Evolutionary conservation across 1,284 basidiomycete genomes (phyloP), one percentile per base, ranked within the genome.

Genomic region (Apiotrichum gracile): DNA sequence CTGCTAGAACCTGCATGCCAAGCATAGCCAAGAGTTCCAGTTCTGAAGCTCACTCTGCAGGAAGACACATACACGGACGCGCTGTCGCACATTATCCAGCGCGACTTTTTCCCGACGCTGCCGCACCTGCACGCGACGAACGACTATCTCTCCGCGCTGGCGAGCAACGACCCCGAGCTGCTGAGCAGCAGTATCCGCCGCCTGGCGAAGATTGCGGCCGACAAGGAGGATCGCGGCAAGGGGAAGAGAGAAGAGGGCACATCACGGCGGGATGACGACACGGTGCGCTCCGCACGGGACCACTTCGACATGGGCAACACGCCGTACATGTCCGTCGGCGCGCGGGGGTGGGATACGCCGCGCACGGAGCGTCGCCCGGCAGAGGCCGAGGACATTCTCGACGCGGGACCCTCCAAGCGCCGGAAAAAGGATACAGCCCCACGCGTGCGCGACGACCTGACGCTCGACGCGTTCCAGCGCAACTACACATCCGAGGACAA

Each of bases 41-140:
- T 29, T 7, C 33, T 4, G 33, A 42, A 6, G 19, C 60, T 63
- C 47, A 58, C 57, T 33, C 5, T 7, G 2, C 52, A 76, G 52
- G 94, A 98, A 78, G 92, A 97, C 63, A 89, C 91, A 67, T 98
- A 98, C 72, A 93, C 91, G 1, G 83, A 83, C 48, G 88, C 88
- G 1, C 80, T 98, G n/a, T 91, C 90, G 3, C 82, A 85, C 47
- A 96, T 98, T 69, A 97, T 98, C 70, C 86, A 89, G 45, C 85
- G 96, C 48, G 93, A 97, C 77, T 99, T 97, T 80, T 99, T 97
- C 68, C 94, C 94, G 0, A 88, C 87, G 14, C 82, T 96, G 13
- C 83, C 85, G 21, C 87, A 89, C 63, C 79, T 93, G 29, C 87
- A 92, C 63, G 88, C 88, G 21, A 89, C 88, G 17, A 89, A 91